Conservation (phyloP, 2,329 filamentous ascomycete genomes). For the Colletotrichum sp. region DNA sequence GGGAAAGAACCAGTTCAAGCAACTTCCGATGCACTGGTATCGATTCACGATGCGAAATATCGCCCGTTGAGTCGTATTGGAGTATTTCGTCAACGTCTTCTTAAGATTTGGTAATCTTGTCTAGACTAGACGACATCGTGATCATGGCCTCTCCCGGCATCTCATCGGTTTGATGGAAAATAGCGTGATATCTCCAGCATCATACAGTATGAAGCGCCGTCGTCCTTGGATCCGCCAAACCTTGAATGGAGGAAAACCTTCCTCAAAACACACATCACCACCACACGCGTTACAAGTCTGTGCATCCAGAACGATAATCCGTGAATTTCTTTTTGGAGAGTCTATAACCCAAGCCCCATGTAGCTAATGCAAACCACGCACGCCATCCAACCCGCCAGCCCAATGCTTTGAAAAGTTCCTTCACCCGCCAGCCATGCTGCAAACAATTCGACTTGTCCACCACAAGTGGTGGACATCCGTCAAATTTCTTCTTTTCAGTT, state of each 20-base stretch:
- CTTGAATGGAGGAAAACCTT: not conserved
- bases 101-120: not conserved
- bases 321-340: conserved; percentile 3
- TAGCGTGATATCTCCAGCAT: not conserved
- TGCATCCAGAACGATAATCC: not conserved
- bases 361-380: not conserved
- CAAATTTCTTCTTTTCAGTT: not conserved
- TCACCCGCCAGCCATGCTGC: conserved; percentile 1
- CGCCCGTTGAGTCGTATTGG: not conserved
- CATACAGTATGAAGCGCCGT: not conserved
- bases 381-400: not conserved
- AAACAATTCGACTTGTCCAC: not conserved
- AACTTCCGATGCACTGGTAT: not conserved
- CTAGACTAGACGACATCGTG: not conserved
- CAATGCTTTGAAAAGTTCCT: not conserved
- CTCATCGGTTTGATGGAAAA: not conserved
- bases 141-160: not conserved
- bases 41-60: not conserved
- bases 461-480: not conserved
- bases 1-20: not conserved
- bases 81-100: not conserved
- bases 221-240: not conserved
- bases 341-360: not conserved
- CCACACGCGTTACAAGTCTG: not conserved
- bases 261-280: not conserved